Base-by-base conservation (phyloP, 306 rosid species). In the Corylus avellana region DNA sequence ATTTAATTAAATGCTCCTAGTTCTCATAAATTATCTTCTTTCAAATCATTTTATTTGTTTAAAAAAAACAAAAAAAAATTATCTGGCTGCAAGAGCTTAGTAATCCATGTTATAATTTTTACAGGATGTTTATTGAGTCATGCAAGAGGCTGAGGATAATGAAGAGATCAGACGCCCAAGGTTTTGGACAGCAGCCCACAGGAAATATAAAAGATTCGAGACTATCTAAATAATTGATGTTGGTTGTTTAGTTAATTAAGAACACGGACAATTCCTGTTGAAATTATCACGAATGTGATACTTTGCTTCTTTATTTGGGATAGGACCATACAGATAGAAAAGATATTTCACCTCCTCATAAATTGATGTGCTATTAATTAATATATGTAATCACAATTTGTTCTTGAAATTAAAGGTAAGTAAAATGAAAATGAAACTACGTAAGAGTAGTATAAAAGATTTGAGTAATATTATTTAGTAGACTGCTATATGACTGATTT, bases 131-230 rank as follows among this genome's bases (percentile, higher is more conserved):
- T 84, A 61, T 75, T 8, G 95, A 91, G 49, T 87, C 98, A 29
- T 94, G 97, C 91, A 94, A 92, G 90, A 91, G 97, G 88, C 83
- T 94, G 80, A 89, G 98, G 90, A 88, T 94, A 79, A 92, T 92
- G 98, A 92, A 91, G 87, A 91, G 81, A 86, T 87, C 97, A 37
- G 93, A 94, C n/a, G 96, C 90, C 13, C 89, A 85, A 78, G 91
- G 96, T 0, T 85, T 89, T 47, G 91, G 87, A 37, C 74, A 89
- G 62, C 86, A 90, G 76, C 90, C 83, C 61, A 86, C 80, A 82
- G 82, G 85, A 72, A 77, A 71, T 78, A 79, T 81, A 57, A 87
- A 88, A 77, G 81, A 35, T 2, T 1, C 3, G 39, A 35, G 39
- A 35, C 39, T 35, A 35, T 35, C 39, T 35, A 35, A 35, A 35